These are phyloP conservation scores for Linnemannia elongata DNA, from an alignment of 192 early-diverging fungal genomes.

Conservation along the genomic window DNA sequence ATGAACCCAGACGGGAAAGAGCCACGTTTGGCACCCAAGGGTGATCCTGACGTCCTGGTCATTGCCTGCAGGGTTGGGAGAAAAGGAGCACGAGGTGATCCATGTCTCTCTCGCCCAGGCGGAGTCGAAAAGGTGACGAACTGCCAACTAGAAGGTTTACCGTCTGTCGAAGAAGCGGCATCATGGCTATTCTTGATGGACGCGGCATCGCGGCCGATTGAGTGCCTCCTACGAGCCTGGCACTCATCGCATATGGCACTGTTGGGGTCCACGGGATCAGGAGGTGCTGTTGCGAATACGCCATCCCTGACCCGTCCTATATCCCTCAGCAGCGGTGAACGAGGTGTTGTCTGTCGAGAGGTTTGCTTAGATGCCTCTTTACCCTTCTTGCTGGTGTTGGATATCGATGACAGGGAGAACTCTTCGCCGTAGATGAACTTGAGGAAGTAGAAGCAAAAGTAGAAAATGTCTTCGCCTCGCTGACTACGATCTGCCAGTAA, in stretches of 20 bases:
- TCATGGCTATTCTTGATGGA: slow-evolving; percentile 21
- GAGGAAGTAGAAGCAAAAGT: slow-evolving; percentile 57
- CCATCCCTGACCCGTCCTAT: slow-evolving; percentile 27
- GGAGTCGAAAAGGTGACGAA: slow-evolving; percentile 44
- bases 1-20: slow-evolving; percentile 5
- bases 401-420: slow-evolving; percentile 40
- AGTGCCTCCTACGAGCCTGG: slow-evolving; percentile 12
- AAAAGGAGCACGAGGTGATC: slow-evolving; percentile 42
- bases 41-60: slow-evolving; percentile 14
- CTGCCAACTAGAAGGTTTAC: slow-evolving; percentile 54
- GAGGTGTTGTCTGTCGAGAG: slow-evolving; percentile 10
- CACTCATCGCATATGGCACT: slow-evolving; percentile 38
- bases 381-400: slow-evolving; percentile 21
- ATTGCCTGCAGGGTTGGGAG: slow-evolving; percentile 14
- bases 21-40: slow-evolving; percentile 2
- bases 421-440: slow-evolving; percentile 55
- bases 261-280: background rate
- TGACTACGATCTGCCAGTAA: slow-evolving; percentile 53
- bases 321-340: slow-evolving; percentile 28
- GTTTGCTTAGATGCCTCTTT: background rate
- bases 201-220: slow-evolving; percentile 17
- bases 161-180: slow-evolving; percentile 45
- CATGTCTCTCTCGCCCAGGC: slow-evolving; percentile 30
- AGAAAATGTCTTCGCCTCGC: slow-evolving; percentile 57
- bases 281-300: background rate